Percentiles rank a stretch among this genome's conserved stretches.
phyloP scores from a whole-genome alignment of 495 filamentous ascomycete genomes.

The Entonaema liquescens region DNA sequence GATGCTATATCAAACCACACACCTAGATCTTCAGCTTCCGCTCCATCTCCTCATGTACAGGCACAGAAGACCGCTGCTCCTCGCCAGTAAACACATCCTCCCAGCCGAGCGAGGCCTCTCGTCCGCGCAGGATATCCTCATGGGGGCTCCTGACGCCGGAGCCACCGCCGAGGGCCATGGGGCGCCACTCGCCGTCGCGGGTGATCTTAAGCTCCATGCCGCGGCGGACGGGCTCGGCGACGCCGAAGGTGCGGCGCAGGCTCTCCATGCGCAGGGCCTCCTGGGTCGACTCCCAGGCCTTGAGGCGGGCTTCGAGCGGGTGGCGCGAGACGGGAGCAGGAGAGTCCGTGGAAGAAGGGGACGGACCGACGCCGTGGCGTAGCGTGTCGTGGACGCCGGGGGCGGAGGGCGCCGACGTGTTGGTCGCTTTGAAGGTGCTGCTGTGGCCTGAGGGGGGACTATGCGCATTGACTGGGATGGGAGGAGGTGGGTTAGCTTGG shows the following conservation, averaged over 20 bases:
- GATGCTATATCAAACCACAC: neutral
- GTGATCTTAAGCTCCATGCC: constrained; percentile 94
- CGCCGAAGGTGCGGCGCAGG: constrained; percentile 84
- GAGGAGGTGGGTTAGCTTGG: constrained; percentile 33
- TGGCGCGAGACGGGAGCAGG: constrained; percentile 68
- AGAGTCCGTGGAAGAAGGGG: constrained; percentile 56
- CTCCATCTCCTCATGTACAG: constrained; percentile 95
- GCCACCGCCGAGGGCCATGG: constrained; percentile 53
- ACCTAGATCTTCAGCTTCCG: constrained; percentile 69
- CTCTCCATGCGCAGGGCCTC: constrained; percentile 85
- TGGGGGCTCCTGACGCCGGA: constrained; percentile 26
- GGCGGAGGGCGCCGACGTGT: constrained; percentile 81
- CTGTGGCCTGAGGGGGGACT: constrained; percentile 72
- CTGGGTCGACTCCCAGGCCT: constrained; percentile 84
- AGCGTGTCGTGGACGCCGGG: constrained; percentile 92
- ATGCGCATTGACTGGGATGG: constrained; percentile 83
- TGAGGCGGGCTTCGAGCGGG: constrained; percentile 89
- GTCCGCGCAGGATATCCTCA: constrained; percentile 62
- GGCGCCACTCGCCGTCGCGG: constrained; percentile 62
- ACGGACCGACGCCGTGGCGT: constrained; percentile 75
- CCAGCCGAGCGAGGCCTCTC: constrained; percentile 36
- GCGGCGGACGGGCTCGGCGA: constrained; percentile 92
- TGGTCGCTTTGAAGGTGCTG: constrained; percentile 62
- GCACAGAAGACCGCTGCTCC: constrained; percentile 70
- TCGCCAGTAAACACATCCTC: constrained; percentile 74